phyloP scores from a whole-genome alignment of 2,329 filamentous ascomycete species.

The Talaromyces atroroseus region DNA sequence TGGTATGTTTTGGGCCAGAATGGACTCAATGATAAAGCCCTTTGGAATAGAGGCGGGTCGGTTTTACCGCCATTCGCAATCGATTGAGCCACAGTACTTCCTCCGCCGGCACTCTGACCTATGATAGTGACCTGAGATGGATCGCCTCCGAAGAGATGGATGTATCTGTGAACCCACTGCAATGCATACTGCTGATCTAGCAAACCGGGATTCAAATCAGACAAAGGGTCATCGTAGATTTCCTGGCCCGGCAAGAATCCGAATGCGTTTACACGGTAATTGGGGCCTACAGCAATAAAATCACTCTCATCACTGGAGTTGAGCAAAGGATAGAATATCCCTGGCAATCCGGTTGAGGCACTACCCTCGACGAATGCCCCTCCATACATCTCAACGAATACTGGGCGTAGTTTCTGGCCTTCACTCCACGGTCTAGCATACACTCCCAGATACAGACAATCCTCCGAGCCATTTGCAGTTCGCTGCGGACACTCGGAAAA shows the following conservation, averaged over 20 bases:
- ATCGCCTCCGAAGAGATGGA: slow-evolving; percentile 26
- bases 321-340: slow-evolving; percentile 25
- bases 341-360: slow-evolving; percentile 47
- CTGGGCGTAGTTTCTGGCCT: slow-evolving; percentile 45
- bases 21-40: slow-evolving; percentile 49
- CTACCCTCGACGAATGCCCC: slow-evolving; percentile 58
- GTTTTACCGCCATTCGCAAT: slow-evolving; percentile 44
- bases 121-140: slow-evolving; percentile 21
- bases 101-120: slow-evolving; percentile 24
- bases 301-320: slow-evolving; percentile 1
- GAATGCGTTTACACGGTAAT: slow-evolving; percentile 22
- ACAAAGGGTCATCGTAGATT: slow-evolving; percentile 6
- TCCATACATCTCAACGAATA: slow-evolving; percentile 58
- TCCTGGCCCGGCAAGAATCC: slow-evolving; percentile 18
- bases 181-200: slow-evolving; percentile 18
- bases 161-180: slow-evolving; percentile 24
- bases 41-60: slow-evolving; percentile 44
- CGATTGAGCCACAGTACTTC: slow-evolving; percentile 20
- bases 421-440: slow-evolving; percentile 30
- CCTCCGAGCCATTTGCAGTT: slow-evolving; percentile 38
- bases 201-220: slow-evolving; percentile 14
- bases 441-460: slow-evolving; percentile 40
- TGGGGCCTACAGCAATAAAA: slow-evolving; percentile 16
- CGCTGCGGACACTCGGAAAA: slow-evolving; percentile 58
- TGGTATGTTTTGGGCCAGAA: slow-evolving; percentile 57